Percentiles rank a stretch among this genome's conserved stretches.
Conservation (phyloP, 2,329 filamentous ascomycete species). For the Aspergillus tanneri region DNA sequence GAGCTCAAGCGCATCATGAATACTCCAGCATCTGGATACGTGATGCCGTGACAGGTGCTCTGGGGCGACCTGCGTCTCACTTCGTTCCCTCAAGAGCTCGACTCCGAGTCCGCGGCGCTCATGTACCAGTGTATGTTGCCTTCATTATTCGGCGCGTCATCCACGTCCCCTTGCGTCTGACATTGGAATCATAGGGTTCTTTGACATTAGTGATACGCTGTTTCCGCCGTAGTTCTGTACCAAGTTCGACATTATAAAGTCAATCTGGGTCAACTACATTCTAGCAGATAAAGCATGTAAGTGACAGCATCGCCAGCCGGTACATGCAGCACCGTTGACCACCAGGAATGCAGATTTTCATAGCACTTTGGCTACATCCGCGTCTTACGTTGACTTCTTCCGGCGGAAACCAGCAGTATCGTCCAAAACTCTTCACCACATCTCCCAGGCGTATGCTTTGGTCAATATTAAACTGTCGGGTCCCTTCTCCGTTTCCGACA, state of each 20-base stretch:
- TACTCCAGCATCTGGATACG: background rate
- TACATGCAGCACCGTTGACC: background rate
- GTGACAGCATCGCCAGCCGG: background rate
- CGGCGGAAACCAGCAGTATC: slow-evolving; percentile 1
- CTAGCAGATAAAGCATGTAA: slow-evolving; percentile 8
- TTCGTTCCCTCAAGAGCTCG: slow-evolving; percentile 5
- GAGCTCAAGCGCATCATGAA: background rate
- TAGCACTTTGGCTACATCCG: slow-evolving; percentile 6
- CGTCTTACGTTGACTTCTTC: slow-evolving; percentile 7
- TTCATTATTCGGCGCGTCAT: too few relatives aligned
- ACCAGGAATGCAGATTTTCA: slow-evolving; percentile 2
- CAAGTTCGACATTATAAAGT: slow-evolving; percentile 8
- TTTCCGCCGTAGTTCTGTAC: slow-evolving; percentile 9
- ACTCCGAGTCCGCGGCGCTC: slow-evolving; percentile 4
- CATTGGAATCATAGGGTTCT: background rate
- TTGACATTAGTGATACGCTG: slow-evolving; percentile 6
- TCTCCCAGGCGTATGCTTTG: slow-evolving; percentile 5
- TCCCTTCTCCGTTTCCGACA: slow-evolving; percentile 7
- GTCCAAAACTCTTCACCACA: slow-evolving; percentile 3
- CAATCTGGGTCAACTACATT: slow-evolving; percentile 9
- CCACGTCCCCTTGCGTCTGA: background rate
- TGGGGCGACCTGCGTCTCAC: slow-evolving; percentile 6
- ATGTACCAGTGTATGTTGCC: slow-evolving; percentile 5
- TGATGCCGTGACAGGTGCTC: slow-evolving; percentile 3
- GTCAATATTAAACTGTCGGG: slow-evolving; percentile 8